Base-by-base conservation (phyloP, 768 basidiomycete species). In the Rhodosporidiobolus sp. region DNA sequence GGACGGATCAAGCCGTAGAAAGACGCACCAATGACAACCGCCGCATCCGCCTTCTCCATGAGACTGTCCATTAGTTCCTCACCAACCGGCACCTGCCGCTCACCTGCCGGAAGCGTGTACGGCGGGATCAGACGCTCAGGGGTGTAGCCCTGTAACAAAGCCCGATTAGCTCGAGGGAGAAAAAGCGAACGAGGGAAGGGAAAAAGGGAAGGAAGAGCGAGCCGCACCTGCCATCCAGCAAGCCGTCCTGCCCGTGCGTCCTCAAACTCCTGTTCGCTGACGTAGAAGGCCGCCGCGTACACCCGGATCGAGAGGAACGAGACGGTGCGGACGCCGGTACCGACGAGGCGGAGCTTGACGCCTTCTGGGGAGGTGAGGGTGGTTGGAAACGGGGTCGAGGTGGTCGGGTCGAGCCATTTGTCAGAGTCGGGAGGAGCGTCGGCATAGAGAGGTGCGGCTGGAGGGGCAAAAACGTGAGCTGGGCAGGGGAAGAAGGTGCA, bases 281-380 rank as follows among this genome's bases (percentile, higher is more conserved):
- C 68, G 70, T 83, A 83, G 73, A 82, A 82, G 0, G 78, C 83
- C 10, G 77, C 82, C 6, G 79, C 76, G 75, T 83, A 83, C 11
- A 83, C 83, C 65, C 80, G 79, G 38, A 83, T 79, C 9, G 77
- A 65, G 12, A 83, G 77, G 78, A 83, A 83, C 2, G 80, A 81
- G 12, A 83, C 83, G 35, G 80, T 82, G 24, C 83, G 76, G 8
- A 83, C 82, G 26, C 83, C 83, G 8, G 82, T 69, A 1, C 83
- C 83, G 38, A 82, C 79, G 24, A 83, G 80, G 17, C 72, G 66
- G 24, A 83, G 78, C 22, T 69, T 38, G 8, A 76, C 64, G 4
- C 76, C 68, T 32, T 67, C 43, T 59, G 67, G 49, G 61, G 64
- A 24, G 64, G 70, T 38, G 54, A 74, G 34, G 32, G 63, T 65